These are phyloP conservation scores for Alnus glutinosa DNA, from an alignment of 306 rosid genomes.

Conservation along the genomic window DNA sequence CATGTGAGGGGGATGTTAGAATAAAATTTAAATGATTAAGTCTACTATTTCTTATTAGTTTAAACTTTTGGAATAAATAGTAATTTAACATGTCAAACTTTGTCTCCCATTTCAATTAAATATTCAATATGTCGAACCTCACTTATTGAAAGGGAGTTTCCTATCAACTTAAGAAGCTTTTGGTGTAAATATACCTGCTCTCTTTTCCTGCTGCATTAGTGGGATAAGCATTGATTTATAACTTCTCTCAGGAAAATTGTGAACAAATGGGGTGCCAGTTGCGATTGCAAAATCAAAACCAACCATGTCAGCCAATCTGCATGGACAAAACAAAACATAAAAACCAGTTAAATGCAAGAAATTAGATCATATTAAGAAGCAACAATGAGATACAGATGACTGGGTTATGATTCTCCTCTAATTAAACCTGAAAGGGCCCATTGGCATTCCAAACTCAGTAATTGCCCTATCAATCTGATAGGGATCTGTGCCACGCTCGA, in stretches of 20 bases:
- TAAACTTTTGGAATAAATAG: too few species aligned
- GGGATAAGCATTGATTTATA: conserved; percentile 83
- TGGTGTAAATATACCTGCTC: conserved; percentile 29
- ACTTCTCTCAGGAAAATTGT: conserved; percentile 74
- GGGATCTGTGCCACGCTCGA: conserved; percentile 79
- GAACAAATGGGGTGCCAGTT: conserved; percentile 57
- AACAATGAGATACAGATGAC: too few species aligned
- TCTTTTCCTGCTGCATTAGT: conserved; percentile 81
- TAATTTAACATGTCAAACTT: not conserved
- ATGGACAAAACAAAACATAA: too few species aligned
- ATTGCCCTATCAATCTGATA: conserved; percentile 77
- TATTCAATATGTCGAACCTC: too few species aligned
- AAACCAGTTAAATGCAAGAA: too few species aligned
- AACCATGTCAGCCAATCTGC: conserved; percentile 75
- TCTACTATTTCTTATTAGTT: too few species aligned
- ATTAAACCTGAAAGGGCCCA: conserved; percentile 75
- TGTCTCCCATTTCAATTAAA: not conserved
- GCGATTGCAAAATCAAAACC: conserved; percentile 90
- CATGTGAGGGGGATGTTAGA: too few species aligned
- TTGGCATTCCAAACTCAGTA: conserved; percentile 84
- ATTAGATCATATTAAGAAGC: too few species aligned
- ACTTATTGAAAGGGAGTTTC: too few species aligned
- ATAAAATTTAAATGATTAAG: too few species aligned
- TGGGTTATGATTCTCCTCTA: too few species aligned
- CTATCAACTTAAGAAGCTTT: too few species aligned